Evolutionary conservation across 345 rosid genomes (phyloP), one percentile per base, ranked within the genome.

Genomic region (Hibiscus syriacus): DNA sequence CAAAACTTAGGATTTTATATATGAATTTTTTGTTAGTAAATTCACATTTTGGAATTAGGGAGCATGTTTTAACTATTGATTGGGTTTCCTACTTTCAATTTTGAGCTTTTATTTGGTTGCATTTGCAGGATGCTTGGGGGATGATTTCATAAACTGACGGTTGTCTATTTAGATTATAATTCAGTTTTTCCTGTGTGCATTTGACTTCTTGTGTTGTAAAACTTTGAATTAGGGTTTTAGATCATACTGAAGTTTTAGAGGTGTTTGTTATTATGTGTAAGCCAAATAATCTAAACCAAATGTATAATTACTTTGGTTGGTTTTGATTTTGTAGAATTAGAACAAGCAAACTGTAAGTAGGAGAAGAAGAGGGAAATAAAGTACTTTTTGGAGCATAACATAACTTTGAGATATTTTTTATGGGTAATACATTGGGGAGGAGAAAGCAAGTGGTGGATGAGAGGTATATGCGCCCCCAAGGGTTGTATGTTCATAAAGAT

Each of bases 351-450:
- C 54, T 20, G 65, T 16, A 2, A 8, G 9, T 4, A 10, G 6
- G 36, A 20, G 30, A 10, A 49, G 5, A 54, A 49, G 56, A 48
- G 23, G n/a, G 19, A 55, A 0, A 39, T n/a, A 62, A 55, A 72
- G 63, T 8, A 3, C 9, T 56, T 68, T 55, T 26, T 0, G 2
- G 27, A n/a, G n/a, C n/a, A n/a, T n/a, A 25, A 13, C 23, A 19
- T 23, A 38, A 39, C 0, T 32, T 46, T 5, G 16, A 58, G 43
- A 63, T 70, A 36, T 39, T 52, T 73, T 75, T 66, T 76, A 94
- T 94, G 99, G 99, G 99, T 75, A 94, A 91, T 85, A 91, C 89
- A 79, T 73, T 94, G 20, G 97, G n/a, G n/a, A n/a, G n/a, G n/a
- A n/a, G n/a, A n/a, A n/a, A n/a, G n/a, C n/a, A n/a, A n/a, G n/a